phyloP scores from a whole-genome alignment of 1,139 yeast species.

The Hyphopichia fennica region DNA sequence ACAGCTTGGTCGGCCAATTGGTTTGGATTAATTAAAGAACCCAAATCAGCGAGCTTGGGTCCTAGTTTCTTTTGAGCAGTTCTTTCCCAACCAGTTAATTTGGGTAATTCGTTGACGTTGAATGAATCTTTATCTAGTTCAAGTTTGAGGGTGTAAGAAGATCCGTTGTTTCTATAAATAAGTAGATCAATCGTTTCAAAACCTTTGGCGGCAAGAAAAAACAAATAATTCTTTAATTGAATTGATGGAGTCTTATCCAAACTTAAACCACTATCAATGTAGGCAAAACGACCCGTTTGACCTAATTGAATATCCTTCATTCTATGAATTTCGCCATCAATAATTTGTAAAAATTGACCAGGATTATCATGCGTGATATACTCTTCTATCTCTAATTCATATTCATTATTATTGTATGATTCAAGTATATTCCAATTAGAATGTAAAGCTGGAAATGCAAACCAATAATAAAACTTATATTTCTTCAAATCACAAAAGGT shows the following conservation, averaged over 20 bases:
- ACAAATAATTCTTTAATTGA: slow-evolving; percentile 64
- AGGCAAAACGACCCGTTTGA: slow-evolving; percentile 40
- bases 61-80: slow-evolving; percentile 69
- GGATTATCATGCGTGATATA: slow-evolving; percentile 1
- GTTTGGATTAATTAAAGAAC: slow-evolving; percentile 74
- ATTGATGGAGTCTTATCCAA: slow-evolving; percentile 52
- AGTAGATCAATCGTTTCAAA: slow-evolving; percentile 39
- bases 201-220: slow-evolving; percentile 48
- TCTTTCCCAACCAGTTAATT: slow-evolving; percentile 87
- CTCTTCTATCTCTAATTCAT: slow-evolving; percentile 7
- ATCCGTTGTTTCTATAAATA: slow-evolving; percentile 26
- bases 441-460: slow-evolving; percentile 69
- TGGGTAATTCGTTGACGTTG: slow-evolving; percentile 21
- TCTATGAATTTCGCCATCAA: slow-evolving; percentile 7
- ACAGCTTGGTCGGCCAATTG: slow-evolving; percentile 89
- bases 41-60: slow-evolving; percentile 82
- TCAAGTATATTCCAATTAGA: slow-evolving; percentile 38
- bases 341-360: slow-evolving; percentile 14
- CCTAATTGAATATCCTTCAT: neutral
- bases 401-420: slow-evolving; percentile 1
- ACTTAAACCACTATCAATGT: slow-evolving; percentile 60
- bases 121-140: slow-evolving; percentile 14
- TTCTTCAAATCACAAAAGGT: slow-evolving; percentile 87
- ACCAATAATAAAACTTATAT: slow-evolving; percentile 87
- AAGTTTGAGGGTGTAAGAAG: slow-evolving; percentile 24